Percentiles rank a stretch among this genome's conserved stretches.
Conservation (phyloP, 1,139 yeast genomes). For the Hansenula sp. region DNA sequence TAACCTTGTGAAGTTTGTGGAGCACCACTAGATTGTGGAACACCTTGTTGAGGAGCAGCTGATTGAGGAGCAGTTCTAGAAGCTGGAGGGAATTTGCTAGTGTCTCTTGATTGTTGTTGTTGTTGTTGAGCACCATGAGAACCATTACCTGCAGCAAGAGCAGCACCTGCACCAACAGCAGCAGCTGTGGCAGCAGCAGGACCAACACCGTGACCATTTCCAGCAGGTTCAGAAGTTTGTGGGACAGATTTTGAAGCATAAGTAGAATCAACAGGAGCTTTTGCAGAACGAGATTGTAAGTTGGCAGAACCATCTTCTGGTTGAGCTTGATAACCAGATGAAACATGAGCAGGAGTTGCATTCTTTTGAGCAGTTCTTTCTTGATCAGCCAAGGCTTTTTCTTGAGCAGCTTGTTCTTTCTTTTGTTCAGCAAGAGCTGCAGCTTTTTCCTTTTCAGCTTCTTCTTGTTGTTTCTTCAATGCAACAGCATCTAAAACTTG, state of each 20-base stretch:
- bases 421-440: constrained; percentile 19
- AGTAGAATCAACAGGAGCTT: constrained; percentile 5
- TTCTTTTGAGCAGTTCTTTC: constrained; percentile 1
- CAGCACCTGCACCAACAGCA: constrained; percentile 3
- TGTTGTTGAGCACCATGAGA: not conserved
- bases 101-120: too few relatives aligned
- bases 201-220: constrained; percentile 4
- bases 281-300: constrained; percentile 11
- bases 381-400: not conserved
- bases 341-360: not conserved
- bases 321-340: constrained; percentile 3
- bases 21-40: not conserved
- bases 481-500: constrained; percentile 2
- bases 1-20: constrained; percentile 1
- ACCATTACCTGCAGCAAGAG: constrained; percentile 1
- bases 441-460: constrained; percentile 14
- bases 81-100: too few relatives aligned
- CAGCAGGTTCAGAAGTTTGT: constrained; percentile 3
- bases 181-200: constrained; percentile 6
- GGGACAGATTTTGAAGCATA: constrained; percentile 16
- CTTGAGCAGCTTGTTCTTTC: constrained; percentile 2
- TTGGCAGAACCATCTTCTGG: constrained; percentile 3
- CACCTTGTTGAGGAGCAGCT: not conserved
- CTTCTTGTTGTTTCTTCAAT: constrained; percentile 13
- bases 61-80: not conserved